phyloP scores from a whole-genome alignment of 2,329 filamentous ascomycete genomes.

The Cadophora sp. region DNA sequence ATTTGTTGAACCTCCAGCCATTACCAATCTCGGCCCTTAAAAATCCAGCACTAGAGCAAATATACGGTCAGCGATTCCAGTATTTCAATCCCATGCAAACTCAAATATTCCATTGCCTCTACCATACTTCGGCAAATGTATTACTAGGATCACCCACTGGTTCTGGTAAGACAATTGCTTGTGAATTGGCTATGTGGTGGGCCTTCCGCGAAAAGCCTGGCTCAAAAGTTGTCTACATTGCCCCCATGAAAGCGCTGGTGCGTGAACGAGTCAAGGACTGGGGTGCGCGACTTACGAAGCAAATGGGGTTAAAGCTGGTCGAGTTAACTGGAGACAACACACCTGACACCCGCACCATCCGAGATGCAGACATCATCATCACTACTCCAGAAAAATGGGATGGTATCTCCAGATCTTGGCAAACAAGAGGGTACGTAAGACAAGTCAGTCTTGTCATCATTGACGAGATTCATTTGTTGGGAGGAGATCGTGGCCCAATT shows the following conservation, averaged over 20 bases:
- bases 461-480: conserved; percentile 97
- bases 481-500: conserved; percentile 95
- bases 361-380: conserved; percentile 96
- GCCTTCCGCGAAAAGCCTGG: conserved; percentile 93
- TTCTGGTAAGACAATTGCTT: conserved; percentile 96
- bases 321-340: conserved; percentile 98
- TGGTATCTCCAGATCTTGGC: conserved; percentile 93
- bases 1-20: conserved; percentile 89
- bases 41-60: conserved; percentile 83
- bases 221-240: conserved; percentile 98
- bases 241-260: conserved; percentile 98
- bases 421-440: conserved; percentile 93
- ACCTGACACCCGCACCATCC: conserved; percentile 92
- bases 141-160: conserved; percentile 94
- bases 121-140: conserved; percentile 91
- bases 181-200: conserved; percentile 99
- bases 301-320: conserved; percentile 88
- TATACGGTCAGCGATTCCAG: conserved; percentile 88
- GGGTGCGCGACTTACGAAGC: conserved; percentile 79
- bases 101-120: conserved; percentile 96
- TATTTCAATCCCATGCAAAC: conserved; percentile 99
- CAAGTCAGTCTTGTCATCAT: conserved; percentile 97
- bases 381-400: conserved; percentile 99
- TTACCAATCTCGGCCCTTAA: conserved; percentile 86
- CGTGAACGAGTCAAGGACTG: conserved; percentile 96